These are phyloP conservation scores for Crucibulum laeve DNA, from an alignment of 768 basidiomycete genomes.

Conservation along the genomic window DNA sequence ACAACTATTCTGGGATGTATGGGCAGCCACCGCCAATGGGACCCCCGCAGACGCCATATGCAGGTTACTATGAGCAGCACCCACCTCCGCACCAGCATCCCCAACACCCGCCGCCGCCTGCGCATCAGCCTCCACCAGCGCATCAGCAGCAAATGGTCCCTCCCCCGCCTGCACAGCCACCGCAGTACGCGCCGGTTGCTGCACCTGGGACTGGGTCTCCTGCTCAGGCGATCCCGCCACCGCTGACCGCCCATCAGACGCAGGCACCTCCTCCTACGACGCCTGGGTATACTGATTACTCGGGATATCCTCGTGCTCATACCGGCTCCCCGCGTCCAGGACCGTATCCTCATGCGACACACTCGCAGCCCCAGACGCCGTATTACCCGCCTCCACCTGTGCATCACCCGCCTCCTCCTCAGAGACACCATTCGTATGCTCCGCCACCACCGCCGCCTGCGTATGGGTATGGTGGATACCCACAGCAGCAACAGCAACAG, in stretches of 20 bases:
- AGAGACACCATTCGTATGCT: not conserved
- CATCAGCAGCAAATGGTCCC: slow-evolving; percentile 12
- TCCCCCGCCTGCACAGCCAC: too few relatives aligned
- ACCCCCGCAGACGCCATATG: slow-evolving; percentile 9
- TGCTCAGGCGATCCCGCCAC: slow-evolving; percentile 7
- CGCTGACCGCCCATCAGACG: slow-evolving; percentile 5
- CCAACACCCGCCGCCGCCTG: slow-evolving; percentile 10
- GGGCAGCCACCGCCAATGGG: slow-evolving; percentile 16
- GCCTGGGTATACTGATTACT: slow-evolving; percentile 4
- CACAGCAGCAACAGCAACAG: too few relatives aligned
- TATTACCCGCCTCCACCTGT: slow-evolving; percentile 9
- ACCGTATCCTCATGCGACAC: slow-evolving; percentile 11
- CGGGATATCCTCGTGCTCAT: slow-evolving; percentile 3
- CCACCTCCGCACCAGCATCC: slow-evolving; percentile 16
- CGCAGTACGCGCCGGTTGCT: slow-evolving; percentile 13
- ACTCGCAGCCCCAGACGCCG: slow-evolving; percentile 7
- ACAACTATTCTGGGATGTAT: slow-evolving; percentile 24
- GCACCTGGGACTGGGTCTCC: slow-evolving; percentile 6
- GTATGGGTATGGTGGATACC: slow-evolving; percentile 1
- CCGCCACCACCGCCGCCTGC: slow-evolving; percentile 8
- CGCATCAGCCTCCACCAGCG: not conserved
- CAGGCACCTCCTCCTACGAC: slow-evolving; percentile 2
- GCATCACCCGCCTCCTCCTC: slow-evolving; percentile 9
- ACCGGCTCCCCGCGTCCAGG: slow-evolving; percentile 9
- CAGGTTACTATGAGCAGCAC: slow-evolving; percentile 16